phyloP scores from a whole-genome alignment of 2,329 filamentous ascomycete species.

The Dactylellina leptospora region DNA sequence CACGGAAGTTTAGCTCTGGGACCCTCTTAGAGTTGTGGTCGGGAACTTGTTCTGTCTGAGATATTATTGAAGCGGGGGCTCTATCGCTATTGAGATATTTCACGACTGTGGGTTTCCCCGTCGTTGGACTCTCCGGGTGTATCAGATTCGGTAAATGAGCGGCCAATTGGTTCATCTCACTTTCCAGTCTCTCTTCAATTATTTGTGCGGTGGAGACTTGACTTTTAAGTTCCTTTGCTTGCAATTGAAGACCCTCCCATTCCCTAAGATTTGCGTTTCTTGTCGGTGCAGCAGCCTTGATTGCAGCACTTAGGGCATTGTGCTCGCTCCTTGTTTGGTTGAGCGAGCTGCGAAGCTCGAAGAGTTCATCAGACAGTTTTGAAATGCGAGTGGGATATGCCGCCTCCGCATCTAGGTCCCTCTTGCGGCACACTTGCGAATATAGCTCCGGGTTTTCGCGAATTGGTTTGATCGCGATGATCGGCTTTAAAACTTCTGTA shows the following conservation, averaged over 20 bases:
- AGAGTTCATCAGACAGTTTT: slow-evolving; percentile 68
- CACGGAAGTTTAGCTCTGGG: slow-evolving; percentile 54
- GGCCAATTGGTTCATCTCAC: slow-evolving; percentile 78
- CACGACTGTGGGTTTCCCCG: slow-evolving; percentile 71
- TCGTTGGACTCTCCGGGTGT: slow-evolving; percentile 76
- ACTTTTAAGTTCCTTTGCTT: slow-evolving; percentile 73
- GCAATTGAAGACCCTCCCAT: slow-evolving; percentile 68
- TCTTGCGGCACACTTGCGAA: slow-evolving; percentile 80
- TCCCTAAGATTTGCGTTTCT: slow-evolving; percentile 59
- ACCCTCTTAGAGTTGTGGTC: slow-evolving; percentile 48
- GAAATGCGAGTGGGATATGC: slow-evolving; percentile 68
- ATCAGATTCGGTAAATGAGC: slow-evolving; percentile 87
- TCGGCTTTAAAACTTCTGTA: no score
- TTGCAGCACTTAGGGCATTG: slow-evolving; percentile 70
- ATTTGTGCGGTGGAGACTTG: slow-evolving; percentile 70
- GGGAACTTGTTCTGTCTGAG: slow-evolving; percentile 59
- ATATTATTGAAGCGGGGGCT: no score
- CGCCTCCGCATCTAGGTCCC: slow-evolving; percentile 76
- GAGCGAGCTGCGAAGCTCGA: slow-evolving; percentile 69
- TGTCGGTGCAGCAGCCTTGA: slow-evolving; percentile 62
- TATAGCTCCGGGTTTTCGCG: slow-evolving; percentile 83
- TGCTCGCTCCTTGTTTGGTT: slow-evolving; percentile 72
- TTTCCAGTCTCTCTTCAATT: slow-evolving; percentile 68
- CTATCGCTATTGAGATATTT: slow-evolving; percentile 81
- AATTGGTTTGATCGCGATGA: slow-evolving; percentile 87